phyloP scores from a whole-genome alignment of 345 rosid species.

The Eucalyptus marginata region DNA sequence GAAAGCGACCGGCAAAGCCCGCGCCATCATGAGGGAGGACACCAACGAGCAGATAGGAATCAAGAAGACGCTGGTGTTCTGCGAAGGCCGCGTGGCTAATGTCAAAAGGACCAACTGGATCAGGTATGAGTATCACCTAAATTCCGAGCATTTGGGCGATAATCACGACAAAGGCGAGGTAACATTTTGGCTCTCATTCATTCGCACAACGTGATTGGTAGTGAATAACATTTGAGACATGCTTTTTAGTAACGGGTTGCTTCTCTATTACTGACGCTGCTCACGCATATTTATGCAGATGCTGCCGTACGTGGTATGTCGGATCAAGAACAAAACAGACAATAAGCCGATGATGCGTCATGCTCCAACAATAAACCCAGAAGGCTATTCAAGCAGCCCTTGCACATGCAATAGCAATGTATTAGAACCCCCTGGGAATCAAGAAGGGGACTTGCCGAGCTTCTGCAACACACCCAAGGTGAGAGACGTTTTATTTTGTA shows the following conservation, averaged over 20 bases:
- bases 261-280: neutral
- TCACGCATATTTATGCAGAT: neutral
- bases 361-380: neutral
- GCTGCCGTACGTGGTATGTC: neutral
- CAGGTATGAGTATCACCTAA: conserved; percentile 17
- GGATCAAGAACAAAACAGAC: neutral
- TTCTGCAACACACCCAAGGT: neutral
- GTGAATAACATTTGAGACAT: neutral
- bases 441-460: neutral
- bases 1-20: conserved; percentile 31
- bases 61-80: conserved; percentile 28
- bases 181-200: neutral
- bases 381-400: neutral
- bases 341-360: neutral
- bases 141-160: neutral
- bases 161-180: neutral
- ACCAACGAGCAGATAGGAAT: conserved; percentile 9
- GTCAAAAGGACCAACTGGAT: conserved; percentile 17
- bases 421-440: neutral
- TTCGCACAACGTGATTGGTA: neutral
- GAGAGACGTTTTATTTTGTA: neutral
- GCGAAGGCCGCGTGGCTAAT: neutral
- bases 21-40: neutral
- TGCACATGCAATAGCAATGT: neutral
- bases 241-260: neutral